Evolutionary conservation across 2,329 filamentous ascomycete genomes (phyloP).

Genomic region (Coleophoma crateriformis): DNA sequence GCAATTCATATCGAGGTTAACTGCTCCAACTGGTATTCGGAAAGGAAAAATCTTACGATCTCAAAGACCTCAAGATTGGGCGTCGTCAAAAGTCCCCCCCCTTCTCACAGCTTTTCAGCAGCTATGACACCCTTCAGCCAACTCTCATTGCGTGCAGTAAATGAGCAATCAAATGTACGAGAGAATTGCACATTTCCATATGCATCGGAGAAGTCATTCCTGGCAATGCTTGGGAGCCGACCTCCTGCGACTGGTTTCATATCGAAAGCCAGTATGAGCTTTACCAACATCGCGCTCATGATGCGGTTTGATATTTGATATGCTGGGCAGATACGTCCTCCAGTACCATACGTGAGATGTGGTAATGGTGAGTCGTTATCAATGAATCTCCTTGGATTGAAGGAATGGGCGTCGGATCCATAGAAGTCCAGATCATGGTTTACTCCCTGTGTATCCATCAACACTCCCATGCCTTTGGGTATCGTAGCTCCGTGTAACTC

Average conservation of each 20-base stretch:
- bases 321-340: constrained; percentile 16
- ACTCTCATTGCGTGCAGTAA: too few relatives aligned
- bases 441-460: constrained; percentile 20
- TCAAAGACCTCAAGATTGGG: too few relatives aligned
- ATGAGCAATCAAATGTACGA: too few relatives aligned
- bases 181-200: too few relatives aligned
- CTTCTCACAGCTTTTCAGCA: too few relatives aligned
- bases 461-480: constrained; percentile 17
- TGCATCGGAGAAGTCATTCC: too few relatives aligned
- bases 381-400: constrained; percentile 15
- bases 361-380: constrained; percentile 10
- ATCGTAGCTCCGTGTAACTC: constrained; percentile 7
- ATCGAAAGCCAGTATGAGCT: constrained; percentile 13
- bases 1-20: too few relatives aligned
- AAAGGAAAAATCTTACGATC: too few relatives aligned
- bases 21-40: too few relatives aligned
- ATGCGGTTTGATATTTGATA: constrained; percentile 16
- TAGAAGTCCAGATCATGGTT: constrained; percentile 17
- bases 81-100: too few relatives aligned
- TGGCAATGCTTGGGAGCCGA: too few relatives aligned
- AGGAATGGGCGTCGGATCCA: constrained; percentile 11
- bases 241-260: neutral
- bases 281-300: constrained; percentile 13
- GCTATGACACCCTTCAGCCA: too few relatives aligned
- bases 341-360: constrained; percentile 18